A percentile compares a stretch with the other conserved stretches of the same genome.
Evolutionary conservation across 2,329 filamentous ascomycete genomes (phyloP).

Genomic region (Cladosporium austrohemisphaericum): DNA sequence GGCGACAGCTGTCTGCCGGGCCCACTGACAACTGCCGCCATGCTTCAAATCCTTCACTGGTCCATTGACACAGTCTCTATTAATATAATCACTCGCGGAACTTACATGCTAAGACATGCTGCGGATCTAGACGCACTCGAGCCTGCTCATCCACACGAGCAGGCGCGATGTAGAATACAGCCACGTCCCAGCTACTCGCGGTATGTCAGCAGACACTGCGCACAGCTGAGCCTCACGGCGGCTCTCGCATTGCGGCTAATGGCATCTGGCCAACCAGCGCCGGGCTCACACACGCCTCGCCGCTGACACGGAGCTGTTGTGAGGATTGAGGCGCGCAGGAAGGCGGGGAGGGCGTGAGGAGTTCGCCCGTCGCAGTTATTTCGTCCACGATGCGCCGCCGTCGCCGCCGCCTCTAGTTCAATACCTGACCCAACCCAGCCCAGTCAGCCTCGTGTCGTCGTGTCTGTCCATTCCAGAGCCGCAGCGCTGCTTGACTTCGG

Average conservation of each 20-base stretch:
- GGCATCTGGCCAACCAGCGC: constrained; percentile 1
- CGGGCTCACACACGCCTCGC: not conserved
- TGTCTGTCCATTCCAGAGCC: constrained; percentile 1
- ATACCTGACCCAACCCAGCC: not conserved
- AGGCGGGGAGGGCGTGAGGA: constrained; percentile 9
- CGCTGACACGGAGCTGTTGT: constrained; percentile 12
- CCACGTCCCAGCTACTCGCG: too few relatives aligned
- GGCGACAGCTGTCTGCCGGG: too few relatives aligned
- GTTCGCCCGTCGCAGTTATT: not conserved
- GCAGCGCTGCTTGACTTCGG: not conserved
- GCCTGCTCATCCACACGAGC: too few relatives aligned
- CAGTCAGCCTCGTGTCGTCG: not conserved
- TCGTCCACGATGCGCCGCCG: not conserved
- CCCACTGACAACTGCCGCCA: too few relatives aligned
- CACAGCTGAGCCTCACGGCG: constrained; percentile 7
- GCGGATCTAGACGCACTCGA: too few relatives aligned
- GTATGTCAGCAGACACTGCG: constrained; percentile 4
- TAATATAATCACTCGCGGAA: too few relatives aligned
- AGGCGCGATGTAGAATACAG: too few relatives aligned
- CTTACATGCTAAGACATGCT: too few relatives aligned
- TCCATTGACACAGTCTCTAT: too few relatives aligned
- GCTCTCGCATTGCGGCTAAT: constrained; percentile 10
- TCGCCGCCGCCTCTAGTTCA: not conserved
- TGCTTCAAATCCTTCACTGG: too few relatives aligned
- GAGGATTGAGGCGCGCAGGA: constrained; percentile 12